phyloP scores from a whole-genome alignment of 805 yeast genomes.

The Saccharomyces jurei region DNA sequence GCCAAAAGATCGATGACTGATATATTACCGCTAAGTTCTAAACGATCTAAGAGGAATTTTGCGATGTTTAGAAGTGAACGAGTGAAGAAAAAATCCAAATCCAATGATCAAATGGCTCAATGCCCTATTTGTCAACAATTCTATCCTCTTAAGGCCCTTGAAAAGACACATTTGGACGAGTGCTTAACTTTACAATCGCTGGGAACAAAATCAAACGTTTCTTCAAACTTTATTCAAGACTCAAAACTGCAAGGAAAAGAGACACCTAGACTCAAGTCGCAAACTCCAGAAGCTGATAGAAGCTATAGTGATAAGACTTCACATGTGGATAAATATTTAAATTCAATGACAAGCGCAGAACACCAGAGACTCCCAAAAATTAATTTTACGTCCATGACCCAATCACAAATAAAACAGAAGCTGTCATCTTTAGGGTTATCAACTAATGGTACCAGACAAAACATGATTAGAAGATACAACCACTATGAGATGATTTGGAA shows the following conservation, averaged over 20 bases:
- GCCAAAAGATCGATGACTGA: conserved; percentile 2
- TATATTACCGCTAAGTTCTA: background rate
- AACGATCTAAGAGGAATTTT: conserved; percentile 1
- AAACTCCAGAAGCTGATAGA: background rate
- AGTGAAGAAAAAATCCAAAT: conserved; percentile 8
- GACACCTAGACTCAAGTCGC: background rate
- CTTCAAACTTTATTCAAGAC: background rate
- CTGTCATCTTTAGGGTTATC: conserved; percentile 49
- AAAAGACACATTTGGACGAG: conserved; percentile 52
- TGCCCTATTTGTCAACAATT: conserved; percentile 62
- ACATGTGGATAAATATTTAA: conserved; percentile 17
- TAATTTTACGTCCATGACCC: conserved; percentile 52
- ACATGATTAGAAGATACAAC: conserved; percentile 61
- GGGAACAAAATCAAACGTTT: conserved; percentile 3
- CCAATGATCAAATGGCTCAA: conserved; percentile 31
- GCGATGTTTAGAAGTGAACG: conserved; percentile 1
- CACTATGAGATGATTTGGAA: conserved; percentile 75
- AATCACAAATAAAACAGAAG: conserved; percentile 53
- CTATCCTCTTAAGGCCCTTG: conserved; percentile 49
- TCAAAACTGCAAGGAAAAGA: background rate
- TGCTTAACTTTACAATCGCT: conserved; percentile 37
- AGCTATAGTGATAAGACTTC: conserved; percentile 1
- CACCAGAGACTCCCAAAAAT: conserved; percentile 49
- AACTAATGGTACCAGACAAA: conserved; percentile 52
- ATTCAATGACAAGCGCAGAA: conserved; percentile 33